A percentile compares a stretch with the other conserved stretches of the same genome.
phyloP scores from a whole-genome alignment of 1,139 yeast genomes.

The Yamadazyma diddensiae region DNA sequence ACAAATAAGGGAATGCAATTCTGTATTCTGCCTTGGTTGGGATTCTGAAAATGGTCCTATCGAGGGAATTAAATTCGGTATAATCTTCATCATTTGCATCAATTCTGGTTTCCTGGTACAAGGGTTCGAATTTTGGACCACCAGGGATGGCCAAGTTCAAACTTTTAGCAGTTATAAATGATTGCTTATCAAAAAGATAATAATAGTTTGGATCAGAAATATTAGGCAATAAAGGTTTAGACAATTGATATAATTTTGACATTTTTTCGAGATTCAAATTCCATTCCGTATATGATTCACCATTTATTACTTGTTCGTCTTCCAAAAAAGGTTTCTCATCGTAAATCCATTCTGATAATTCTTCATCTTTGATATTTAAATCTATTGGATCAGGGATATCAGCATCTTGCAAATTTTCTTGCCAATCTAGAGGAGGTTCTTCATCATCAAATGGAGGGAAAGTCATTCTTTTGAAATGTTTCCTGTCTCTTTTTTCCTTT shows the following conservation, averaged over 20 bases:
- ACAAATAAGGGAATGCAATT: constrained; percentile 82
- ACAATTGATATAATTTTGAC: constrained; percentile 62
- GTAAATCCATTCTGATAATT: constrained; percentile 73
- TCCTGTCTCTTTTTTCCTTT: constrained; percentile 85
- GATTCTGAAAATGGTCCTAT: constrained; percentile 75
- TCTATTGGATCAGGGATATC: constrained; percentile 72
- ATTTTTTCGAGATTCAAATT: constrained; percentile 56
- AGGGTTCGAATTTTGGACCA: constrained; percentile 94
- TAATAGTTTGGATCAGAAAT: constrained; percentile 53
- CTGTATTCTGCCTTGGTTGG: constrained; percentile 79
- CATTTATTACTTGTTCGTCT: constrained; percentile 54
- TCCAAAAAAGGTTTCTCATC: constrained; percentile 75
- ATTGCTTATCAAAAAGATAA: constrained; percentile 70
- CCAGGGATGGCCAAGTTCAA: constrained; percentile 86
- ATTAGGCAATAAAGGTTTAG: constrained; percentile 68
- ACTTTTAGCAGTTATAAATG: constrained; percentile 89
- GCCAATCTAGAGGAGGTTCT: constrained; percentile 86
- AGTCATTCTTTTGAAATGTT: constrained; percentile 85
- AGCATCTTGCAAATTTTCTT: constrained; percentile 69
- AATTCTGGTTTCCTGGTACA: constrained; percentile 55
- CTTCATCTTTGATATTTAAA: constrained; percentile 59
- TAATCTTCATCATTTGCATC: constrained; percentile 72
- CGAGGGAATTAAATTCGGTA: constrained; percentile 87
- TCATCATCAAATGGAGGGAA: constrained; percentile 98
- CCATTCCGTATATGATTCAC: constrained; percentile 79